phyloP scores from a whole-genome alignment of 441 rosid genomes.

The Syzygium malaccense region DNA sequence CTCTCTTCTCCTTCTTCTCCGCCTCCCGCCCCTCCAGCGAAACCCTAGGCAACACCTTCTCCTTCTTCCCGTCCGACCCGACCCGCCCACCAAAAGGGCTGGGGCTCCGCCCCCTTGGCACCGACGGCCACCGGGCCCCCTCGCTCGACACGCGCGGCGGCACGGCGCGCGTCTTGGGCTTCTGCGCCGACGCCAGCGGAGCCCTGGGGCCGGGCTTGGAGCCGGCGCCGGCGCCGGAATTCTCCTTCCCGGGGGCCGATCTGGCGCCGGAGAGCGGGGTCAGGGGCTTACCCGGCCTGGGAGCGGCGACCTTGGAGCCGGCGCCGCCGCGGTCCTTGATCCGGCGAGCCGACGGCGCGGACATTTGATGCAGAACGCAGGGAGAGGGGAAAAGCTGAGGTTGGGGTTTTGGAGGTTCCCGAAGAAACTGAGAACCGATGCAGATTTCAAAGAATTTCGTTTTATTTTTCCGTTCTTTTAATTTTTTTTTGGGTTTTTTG shows the following conservation, averaged over 20 bases:
- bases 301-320: conserved; percentile 16
- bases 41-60: conserved; percentile 28
- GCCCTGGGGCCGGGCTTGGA: conserved; percentile 10
- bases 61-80: conserved; percentile 43
- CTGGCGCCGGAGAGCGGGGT: conserved; percentile 36
- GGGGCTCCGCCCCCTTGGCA: conserved; percentile 77
- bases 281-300: conserved; percentile 33
- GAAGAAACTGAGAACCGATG: neutral
- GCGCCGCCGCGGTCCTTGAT: conserved; percentile 40
- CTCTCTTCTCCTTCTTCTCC: conserved; percentile 16
- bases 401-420: neutral
- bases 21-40: conserved; percentile 24
- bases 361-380: conserved; percentile 26
- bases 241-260: conserved; percentile 52
- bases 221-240: conserved; percentile 29
- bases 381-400: neutral
- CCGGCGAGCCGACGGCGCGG: conserved; percentile 50
- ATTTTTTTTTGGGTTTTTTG: neutral
- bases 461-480: fast-evolving
- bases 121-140: conserved; percentile 46
- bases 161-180: conserved; percentile 44
- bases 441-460: neutral
- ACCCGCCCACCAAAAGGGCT: conserved; percentile 84
- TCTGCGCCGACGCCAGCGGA: conserved; percentile 26
- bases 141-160: conserved; percentile 60